These are phyloP conservation scores for Neofusicoccum cordaticola DNA, from an alignment of 2,329 filamentous ascomycete species.

Conservation along the genomic window DNA sequence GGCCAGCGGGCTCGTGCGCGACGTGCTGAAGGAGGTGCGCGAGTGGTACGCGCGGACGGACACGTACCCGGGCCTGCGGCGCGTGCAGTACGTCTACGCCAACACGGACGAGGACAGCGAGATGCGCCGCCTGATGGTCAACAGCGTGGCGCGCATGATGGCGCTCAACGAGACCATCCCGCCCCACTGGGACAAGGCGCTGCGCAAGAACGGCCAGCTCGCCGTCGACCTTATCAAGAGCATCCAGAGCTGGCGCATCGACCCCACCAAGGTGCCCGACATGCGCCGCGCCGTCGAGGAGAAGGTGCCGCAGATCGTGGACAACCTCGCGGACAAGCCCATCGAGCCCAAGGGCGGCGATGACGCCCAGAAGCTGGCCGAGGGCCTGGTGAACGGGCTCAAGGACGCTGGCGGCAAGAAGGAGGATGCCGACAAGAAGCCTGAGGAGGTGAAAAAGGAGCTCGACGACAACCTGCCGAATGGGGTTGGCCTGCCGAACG, in stretches of 20 bases:
- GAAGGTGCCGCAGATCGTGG: conserved; percentile 31
- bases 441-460: conserved; percentile 22
- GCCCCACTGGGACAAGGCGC: conserved; percentile 53
- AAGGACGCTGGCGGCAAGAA: neutral
- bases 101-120: conserved; percentile 47
- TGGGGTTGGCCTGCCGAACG: conserved; percentile 30
- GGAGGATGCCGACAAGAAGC: conserved; percentile 18
- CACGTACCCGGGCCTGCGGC: conserved; percentile 50
- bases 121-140: conserved; percentile 51
- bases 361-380: conserved; percentile 26
- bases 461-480: conserved; percentile 28
- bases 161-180: conserved; percentile 50
- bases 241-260: conserved; percentile 55
- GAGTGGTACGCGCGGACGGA: conserved; percentile 53
- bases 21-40: conserved; percentile 50
- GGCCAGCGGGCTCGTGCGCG: conserved; percentile 46
- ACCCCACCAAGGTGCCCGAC: conserved; percentile 50
- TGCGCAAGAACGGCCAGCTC: conserved; percentile 54
- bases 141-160: conserved; percentile 50
- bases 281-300: conserved; percentile 44
- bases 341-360: conserved; percentile 23
- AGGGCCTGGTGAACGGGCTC: neutral
- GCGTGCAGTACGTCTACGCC: conserved; percentile 54
- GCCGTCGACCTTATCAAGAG: conserved; percentile 54
- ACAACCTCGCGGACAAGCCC: conserved; percentile 31